A percentile compares a stretch with the other conserved stretches of the same genome.
Conservation (phyloP, 495 filamentous ascomycete genomes). For the Aspergillus wentii region DNA sequence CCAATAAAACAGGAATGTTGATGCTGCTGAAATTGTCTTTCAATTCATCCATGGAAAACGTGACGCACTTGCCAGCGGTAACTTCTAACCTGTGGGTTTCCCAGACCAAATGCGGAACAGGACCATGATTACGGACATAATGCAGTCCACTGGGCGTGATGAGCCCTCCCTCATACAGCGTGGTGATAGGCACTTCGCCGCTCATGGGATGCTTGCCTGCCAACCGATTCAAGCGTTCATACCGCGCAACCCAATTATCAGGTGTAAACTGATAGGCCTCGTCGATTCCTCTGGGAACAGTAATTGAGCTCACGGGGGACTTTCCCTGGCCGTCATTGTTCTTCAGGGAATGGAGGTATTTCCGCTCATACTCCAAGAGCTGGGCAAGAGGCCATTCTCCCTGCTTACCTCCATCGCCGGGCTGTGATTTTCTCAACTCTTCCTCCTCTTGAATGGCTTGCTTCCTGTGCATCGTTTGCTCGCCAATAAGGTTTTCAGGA, state of each 20-base stretch:
- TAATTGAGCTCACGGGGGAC: conserved; percentile 7
- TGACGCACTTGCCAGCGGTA: conserved; percentile 43
- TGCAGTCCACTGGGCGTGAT: conserved; percentile 50
- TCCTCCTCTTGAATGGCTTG: no score
- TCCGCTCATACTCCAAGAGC: no score
- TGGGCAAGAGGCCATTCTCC: no score
- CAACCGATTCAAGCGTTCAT: conserved; percentile 21
- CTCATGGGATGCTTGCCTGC: conserved; percentile 33
- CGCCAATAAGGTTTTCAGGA: no score
- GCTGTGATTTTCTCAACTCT: no score
- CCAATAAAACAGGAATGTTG: conserved; percentile 52
- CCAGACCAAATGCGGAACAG: conserved; percentile 49
- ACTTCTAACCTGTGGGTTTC: conserved; percentile 50
- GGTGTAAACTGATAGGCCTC: conserved; percentile 26
- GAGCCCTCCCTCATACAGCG: conserved; percentile 24
- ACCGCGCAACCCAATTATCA: conserved; percentile 31
- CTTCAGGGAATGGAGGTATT: conserved; percentile 13
- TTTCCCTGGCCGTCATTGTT: conserved; percentile 22
- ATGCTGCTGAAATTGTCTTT: conserved; percentile 45
- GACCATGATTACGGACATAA: conserved; percentile 61
- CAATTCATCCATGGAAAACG: conserved; percentile 50
- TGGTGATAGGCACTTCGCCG: conserved; percentile 16
- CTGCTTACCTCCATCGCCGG: no score
- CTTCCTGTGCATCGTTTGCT: no score
- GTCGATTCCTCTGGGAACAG: conserved; percentile 13